Base-by-base conservation (phyloP, 2,329 filamentous ascomycete species). In the Fusarium albosuccineum region DNA sequence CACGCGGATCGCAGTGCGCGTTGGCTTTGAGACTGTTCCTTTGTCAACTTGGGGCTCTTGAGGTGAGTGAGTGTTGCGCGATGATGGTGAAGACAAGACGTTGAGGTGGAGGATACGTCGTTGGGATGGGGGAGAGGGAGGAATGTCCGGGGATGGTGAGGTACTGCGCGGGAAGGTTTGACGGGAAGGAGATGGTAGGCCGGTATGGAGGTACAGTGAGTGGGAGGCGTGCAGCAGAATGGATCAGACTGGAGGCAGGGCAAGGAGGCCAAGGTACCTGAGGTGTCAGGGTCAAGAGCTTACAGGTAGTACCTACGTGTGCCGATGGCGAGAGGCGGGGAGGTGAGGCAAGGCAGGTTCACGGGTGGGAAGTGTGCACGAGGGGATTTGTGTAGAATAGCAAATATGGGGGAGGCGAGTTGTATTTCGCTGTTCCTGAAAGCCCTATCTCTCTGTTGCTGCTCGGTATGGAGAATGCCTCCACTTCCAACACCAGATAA, bases 401-500 rank as follows among this genome's bases (percentile, higher is more conserved):
- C 50, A 67, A 62, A 22, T 44, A 62, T 37, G 65, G 65, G 65
- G 65, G 65, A 54, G 50, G n/a, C 55, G 65, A 44, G 67, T 55
- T 22, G 56, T 53, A 65, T 68, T 68, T 67, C 10, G 56, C 53
- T 50, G 42, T 66, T 67, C 45, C 36, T 60, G 49, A 52, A 44
- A 60, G 61, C 56, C 60, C 58, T 66, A 59, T 59, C 49, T 66
- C 30, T 44, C 34, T 41, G 39, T 64, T 59, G 60, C 58, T 66
- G 58, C 49, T 45, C 40, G 46, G 46, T 56, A 67, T 67, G 50
- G 54, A 65, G 53, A 46, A 67, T 68, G 64, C 65, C 55, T 67
- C 65, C 65, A 67, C 65, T 57, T 41, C 46, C 66, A 57, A 68
- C 64, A 67, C 65, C 60, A 58, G 52, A 50, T 64, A 22, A 22